A percentile compares a stretch with the other conserved stretches of the same genome.
phyloP scores from a whole-genome alignment of 192 early-diverging fungal species.

The Gaertneriomyces semiglobifer region DNA sequence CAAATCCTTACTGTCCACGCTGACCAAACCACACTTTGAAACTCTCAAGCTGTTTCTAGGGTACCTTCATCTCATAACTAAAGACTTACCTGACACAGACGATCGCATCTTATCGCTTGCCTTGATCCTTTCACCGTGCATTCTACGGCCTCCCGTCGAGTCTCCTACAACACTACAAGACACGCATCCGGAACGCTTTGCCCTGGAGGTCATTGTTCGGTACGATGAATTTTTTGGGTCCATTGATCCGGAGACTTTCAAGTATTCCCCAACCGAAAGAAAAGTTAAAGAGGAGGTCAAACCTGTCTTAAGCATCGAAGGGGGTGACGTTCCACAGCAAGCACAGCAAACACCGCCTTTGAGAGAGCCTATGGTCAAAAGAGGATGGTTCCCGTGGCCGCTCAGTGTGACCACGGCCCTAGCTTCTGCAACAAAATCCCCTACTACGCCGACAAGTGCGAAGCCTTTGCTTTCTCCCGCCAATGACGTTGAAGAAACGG shows the following conservation, averaged over 20 bases:
- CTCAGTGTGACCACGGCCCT: background rate
- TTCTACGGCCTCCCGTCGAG: slow-evolving; percentile 35
- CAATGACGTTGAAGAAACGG: background rate
- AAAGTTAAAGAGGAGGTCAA: background rate
- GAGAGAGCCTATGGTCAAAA: slow-evolving; percentile 15
- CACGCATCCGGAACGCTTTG: slow-evolving; percentile 31
- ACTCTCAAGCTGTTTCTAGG: slow-evolving; percentile 31
- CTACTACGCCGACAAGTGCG: background rate
- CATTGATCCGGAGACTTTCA: slow-evolving; percentile 11
- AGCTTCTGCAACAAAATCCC: background rate
- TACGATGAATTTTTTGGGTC: slow-evolving; percentile 26
- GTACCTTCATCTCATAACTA: slow-evolving; percentile 19
- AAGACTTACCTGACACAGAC: slow-evolving; percentile 16
- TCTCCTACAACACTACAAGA: slow-evolving; percentile 30
- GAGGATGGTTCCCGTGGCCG: slow-evolving; percentile 25
- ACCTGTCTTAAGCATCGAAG: background rate
- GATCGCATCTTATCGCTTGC: slow-evolving; percentile 23
- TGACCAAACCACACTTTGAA: slow-evolving; percentile 32
- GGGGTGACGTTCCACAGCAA: background rate
- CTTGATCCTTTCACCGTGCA: slow-evolving; percentile 26
- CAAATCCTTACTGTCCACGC: slow-evolving; percentile 21
- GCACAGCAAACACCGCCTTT: slow-evolving; percentile 15
- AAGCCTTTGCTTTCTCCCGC: background rate
- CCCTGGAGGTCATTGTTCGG: slow-evolving; percentile 32
- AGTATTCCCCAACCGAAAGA: background rate